Conservation (phyloP, 2,329 filamentous ascomycete genomes). For the Arthroderma sp. region DNA sequence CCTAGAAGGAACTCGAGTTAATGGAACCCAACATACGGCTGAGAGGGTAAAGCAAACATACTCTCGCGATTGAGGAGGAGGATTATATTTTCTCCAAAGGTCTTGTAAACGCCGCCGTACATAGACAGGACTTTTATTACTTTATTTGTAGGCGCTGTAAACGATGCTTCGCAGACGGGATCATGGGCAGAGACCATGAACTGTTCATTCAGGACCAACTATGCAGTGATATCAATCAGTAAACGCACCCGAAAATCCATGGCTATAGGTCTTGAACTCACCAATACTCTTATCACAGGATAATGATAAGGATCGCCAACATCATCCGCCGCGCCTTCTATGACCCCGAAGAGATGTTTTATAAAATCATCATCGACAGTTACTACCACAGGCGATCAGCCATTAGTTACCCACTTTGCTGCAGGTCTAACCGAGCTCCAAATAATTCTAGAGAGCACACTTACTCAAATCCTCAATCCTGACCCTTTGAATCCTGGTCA, state of each 20-base stretch:
- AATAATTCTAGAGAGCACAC: conserved; percentile 18
- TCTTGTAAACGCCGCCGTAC: conserved; percentile 70
- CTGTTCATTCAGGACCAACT: conserved; percentile 95
- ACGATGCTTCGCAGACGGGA: conserved; percentile 26
- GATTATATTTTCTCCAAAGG: conserved; percentile 96
- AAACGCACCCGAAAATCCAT: background rate
- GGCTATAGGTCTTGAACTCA: conserved; percentile 32
- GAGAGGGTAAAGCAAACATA: conserved; percentile 15
- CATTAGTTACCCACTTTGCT: background rate
- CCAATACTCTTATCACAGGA: conserved; percentile 80
- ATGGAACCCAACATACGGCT: conserved; percentile 4
- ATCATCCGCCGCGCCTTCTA: conserved; percentile 78
- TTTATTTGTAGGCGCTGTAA: conserved; percentile 59
- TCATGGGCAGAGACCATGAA: conserved; percentile 72
- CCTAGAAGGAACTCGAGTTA: conserved; percentile 25
- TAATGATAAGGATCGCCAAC: conserved; percentile 90
- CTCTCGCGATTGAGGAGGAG: conserved; percentile 84
- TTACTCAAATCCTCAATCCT: conserved; percentile 61
- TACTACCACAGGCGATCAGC: background rate
- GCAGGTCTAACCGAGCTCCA: background rate
- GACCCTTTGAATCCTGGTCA: conserved; percentile 80
- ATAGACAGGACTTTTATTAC: conserved; percentile 83
- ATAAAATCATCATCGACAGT: conserved; percentile 64
- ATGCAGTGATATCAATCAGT: conserved; percentile 12
- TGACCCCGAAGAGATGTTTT: conserved; percentile 68